These are phyloP conservation scores for Graphilbum ipis-grandicollis DNA, from an alignment of 2,329 filamentous ascomycete genomes.

Conservation along the genomic window DNA sequence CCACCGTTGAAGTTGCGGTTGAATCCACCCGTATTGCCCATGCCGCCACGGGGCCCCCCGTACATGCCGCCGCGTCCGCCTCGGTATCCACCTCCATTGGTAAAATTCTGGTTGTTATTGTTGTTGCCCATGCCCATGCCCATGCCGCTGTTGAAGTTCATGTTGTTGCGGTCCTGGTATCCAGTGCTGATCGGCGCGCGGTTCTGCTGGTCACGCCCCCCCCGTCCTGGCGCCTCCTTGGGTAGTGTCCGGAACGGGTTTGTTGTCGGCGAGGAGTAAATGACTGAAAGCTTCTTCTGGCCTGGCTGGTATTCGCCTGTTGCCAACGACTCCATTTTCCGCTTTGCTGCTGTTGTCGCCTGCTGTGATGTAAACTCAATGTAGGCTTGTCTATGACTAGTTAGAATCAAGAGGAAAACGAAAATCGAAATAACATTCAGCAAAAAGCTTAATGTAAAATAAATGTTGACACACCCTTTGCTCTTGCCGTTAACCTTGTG, in stretches of 20 bases:
- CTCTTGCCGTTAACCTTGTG: constrained; percentile 99
- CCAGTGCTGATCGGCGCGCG: constrained; percentile 26
- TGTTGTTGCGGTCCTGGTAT: constrained; percentile 29
- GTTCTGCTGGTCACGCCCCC: constrained; percentile 45
- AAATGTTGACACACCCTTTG: constrained; percentile 73
- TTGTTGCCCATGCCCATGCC: too few relatives aligned
- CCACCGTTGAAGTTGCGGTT: constrained; percentile 24
- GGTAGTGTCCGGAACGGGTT: constrained; percentile 87
- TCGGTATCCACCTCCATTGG: constrained; percentile 14
- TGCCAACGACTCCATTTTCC: constrained; percentile 50
- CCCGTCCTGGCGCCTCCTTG: constrained; percentile 64
- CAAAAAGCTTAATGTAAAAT: too few relatives aligned
- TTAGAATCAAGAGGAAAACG: not conserved
- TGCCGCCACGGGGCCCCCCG: constrained; percentile 21
- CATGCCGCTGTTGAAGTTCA: constrained; percentile 28
- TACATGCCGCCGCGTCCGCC: constrained; percentile 9
- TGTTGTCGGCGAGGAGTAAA: constrained; percentile 56
- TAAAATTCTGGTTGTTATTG: constrained; percentile 17
- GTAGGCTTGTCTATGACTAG: constrained; percentile 51
- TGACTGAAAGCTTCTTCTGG: constrained; percentile 55
- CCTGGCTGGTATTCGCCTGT: constrained; percentile 32
- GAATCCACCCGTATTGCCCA: constrained; percentile 15
- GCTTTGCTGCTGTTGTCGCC: constrained; percentile 73
- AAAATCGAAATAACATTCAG: not conserved
- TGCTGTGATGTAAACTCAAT: constrained; percentile 71